Base-by-base conservation (phyloP, 345 rosid species). In the Citrus inodora region DNA sequence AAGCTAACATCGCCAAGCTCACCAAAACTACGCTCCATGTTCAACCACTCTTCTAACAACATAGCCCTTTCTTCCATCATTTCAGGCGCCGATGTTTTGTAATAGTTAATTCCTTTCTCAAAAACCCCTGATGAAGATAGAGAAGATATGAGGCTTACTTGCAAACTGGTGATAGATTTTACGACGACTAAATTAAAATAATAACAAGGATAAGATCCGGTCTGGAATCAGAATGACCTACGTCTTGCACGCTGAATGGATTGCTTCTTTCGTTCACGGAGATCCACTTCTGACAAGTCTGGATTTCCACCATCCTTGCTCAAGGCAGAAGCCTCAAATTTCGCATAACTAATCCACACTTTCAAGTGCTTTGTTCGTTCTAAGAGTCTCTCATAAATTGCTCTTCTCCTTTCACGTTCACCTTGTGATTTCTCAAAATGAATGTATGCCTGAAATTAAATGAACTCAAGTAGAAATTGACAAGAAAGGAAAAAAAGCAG, bases 331-430 rank as follows among this genome's bases (percentile, higher is more conserved):
- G 90, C 94, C 86, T 95, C 97, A 80, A 92, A 95, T 83, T 93
- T 92, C 0, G 93, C 96, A 87, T 85, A 95, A 78, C 98, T 95
- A 19, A 92, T 86, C 99, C 99, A 95, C 19, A 92, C 98, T 84
- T 95, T 95, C 82, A 92, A 80, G 78, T 93, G 98, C 83, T 93
- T 92, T 10, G 97, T 95, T 24, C 98, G 90, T 71, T 90, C 93
- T 76, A 93, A 78, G 24, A 93, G 88, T 74, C 95, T 87, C 86
- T 89, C 93, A 63, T 93, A 95, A 27, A 92, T 81, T 78, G 87
- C 87, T 67, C 93, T 78, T 1, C 94, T 92, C 85, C 88, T 88
- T 65, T 86, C 92, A 75, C 74, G 87, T 74, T 93, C 96, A 46
- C 92, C 91, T 87, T 91, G 94, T 16, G 97, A 84, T 56, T 90